Percentiles rank a stretch among this genome's conserved stretches.
Evolutionary conservation across 164 flowering plant species (phyloP).

Genomic region (Vitis amurensis): DNA sequence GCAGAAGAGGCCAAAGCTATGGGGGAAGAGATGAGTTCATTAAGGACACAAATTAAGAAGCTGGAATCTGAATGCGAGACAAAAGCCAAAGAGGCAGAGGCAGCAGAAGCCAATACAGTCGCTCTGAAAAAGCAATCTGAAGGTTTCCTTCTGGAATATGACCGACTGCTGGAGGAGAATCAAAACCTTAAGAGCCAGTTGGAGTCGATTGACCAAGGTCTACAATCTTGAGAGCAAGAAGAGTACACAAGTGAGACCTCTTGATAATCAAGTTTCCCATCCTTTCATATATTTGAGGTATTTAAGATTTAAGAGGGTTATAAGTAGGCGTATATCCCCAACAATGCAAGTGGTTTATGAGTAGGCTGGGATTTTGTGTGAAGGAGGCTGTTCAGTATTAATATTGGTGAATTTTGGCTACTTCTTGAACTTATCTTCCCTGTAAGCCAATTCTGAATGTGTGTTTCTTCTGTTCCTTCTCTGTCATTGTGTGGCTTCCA

Average conservation of each 20-base stretch:
- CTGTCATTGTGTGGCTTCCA: no score
- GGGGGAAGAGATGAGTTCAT: constrained; percentile 23
- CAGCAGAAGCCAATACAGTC: constrained; percentile 26
- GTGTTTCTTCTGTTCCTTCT: no score
- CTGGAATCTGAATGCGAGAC: constrained; percentile 42
- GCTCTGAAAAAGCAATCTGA: constrained; percentile 38
- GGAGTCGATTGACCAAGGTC: constrained; percentile 15
- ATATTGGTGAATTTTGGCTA: no score
- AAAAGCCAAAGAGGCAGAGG: constrained; percentile 24
- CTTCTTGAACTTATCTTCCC: no score
- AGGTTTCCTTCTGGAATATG: constrained; percentile 34
- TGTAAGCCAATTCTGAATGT: no score
- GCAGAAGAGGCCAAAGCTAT: constrained; percentile 30
- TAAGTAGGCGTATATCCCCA: no score
- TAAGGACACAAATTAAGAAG: constrained; percentile 30
- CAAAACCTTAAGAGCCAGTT: constrained; percentile 35
- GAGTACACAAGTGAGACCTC: constrained; percentile 8
- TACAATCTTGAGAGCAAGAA: constrained; percentile 21
- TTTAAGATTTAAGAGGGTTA: neutral
- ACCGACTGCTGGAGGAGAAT: constrained; percentile 38
- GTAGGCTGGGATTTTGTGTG: no score
- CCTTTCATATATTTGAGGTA: no score
- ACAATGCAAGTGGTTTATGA: no score
- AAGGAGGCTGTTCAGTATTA: no score
- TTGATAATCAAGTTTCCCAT: neutral